Percentiles rank a stretch among this genome's conserved stretches.
Evolutionary conservation across 2,329 filamentous ascomycete genomes (phyloP).

Genomic region (Diaporthe sp.): DNA sequence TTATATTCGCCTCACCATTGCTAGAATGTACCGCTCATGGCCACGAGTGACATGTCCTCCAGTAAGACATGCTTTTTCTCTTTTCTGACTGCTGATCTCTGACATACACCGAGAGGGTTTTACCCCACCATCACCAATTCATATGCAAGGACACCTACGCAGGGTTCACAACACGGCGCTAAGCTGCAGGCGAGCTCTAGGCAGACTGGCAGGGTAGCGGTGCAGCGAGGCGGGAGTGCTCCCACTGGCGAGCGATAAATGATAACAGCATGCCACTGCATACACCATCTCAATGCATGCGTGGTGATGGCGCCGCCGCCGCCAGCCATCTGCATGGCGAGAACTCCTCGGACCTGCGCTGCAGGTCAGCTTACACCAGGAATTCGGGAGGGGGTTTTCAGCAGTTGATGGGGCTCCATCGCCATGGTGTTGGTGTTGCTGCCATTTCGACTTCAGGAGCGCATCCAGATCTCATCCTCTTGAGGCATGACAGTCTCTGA

Average conservation of each 20-base stretch:
- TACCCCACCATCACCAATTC: constrained; percentile 22
- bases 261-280: neutral
- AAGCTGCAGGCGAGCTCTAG: constrained; percentile 10
- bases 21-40: neutral
- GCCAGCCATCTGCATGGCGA: neutral
- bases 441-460: neutral
- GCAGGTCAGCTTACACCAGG: constrained; percentile 12
- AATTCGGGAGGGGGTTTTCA: neutral
- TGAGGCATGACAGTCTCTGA: neutral
- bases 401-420: neutral
- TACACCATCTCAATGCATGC: neutral
- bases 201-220: constrained; percentile 11
- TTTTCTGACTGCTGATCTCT: neutral
- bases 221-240: neutral
- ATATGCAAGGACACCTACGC: neutral
- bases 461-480: neutral
- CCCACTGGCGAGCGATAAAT: constrained; percentile 13
- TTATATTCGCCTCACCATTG: neutral
- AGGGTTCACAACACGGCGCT: constrained; percentile 11
- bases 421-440: neutral
- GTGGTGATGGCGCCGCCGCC: constrained; percentile 5
- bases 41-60: neutral
- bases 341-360: neutral
- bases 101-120: neutral
- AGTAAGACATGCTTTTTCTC: neutral